Base-by-base conservation (phyloP, 164 flowering plant genomes). In the Cinnamomum micranthum region DNA sequence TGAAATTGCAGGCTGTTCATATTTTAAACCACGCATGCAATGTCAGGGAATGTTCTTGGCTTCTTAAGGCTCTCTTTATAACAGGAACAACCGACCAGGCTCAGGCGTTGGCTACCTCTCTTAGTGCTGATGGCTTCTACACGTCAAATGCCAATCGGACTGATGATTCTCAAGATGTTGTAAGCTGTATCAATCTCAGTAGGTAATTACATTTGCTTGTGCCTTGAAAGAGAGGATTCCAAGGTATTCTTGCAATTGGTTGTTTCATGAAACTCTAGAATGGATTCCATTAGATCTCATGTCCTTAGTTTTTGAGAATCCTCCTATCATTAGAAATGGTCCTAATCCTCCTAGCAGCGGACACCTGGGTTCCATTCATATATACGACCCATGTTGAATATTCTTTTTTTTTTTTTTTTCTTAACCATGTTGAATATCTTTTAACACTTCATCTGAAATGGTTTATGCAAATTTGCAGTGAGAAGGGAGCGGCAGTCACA, bases 11-110 rank as follows among this genome's bases (percentile, higher is more conserved):
- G 89, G 80, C 74, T 60, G 64, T 84, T 22, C 41, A 70, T 50
- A 64, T 80, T 76, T 70, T 87, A 65, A 74, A 78, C 50, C 27
- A 80, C 51, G 76, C 70, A 50, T 62, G 66, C 60, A 35, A 72
- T 33, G 72, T 35, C 35, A 71, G 25, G 33, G 24, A 28, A 31
- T 7, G 5, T 15, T 28, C 55, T 35, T 65, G 33, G 65, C 76
- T n/a, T 28, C 70, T n/a, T 50, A 85, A 82, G 70, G 80, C 78
- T 35, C 77, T 87, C 51, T 81, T 67, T 66, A 71, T 85, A 12
- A 76, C 77, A 22, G 70, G 62, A 64, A 78, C 80, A 65, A 77
- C 51, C 71, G 58, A 69, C 69, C 78, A 78, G 69, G 24, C 72
- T 50, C 68, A 66, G 65, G 33, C 55, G 23, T 71, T 82, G 27